Base-by-base conservation (phyloP, 202 grass and related monocot species). In the Brachypodium distachyon region DNA sequence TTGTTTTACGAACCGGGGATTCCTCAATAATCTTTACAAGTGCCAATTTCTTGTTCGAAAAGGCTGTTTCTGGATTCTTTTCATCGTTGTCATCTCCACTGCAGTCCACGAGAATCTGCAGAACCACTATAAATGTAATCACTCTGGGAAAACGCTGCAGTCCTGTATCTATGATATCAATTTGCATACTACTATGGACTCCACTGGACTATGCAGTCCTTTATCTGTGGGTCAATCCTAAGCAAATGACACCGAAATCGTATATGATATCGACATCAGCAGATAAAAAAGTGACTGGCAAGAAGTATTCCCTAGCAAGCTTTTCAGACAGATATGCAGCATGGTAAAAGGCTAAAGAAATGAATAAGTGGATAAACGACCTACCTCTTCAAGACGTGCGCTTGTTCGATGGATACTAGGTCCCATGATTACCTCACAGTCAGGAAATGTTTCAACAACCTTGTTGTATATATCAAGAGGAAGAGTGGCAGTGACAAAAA, bases 71-170 rank as follows among this genome's bases (percentile, higher is more conserved):
- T 28, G 94, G 86, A 81, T 83, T 97, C 83, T 82, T 94, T 73
- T 97, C 94, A 51, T 87, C 88, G 9, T 65, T 83, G 42, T 87
- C 90, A 62, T 82, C 68, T 47, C 94, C 94, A 80, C 94, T 97
- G 72, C 94, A 97, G 84, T 97, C 90, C 76, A 97, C 91, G 63
- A 97, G 86, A 81, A 97, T 83, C 94, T 97, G 88, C 68, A 82
- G 25, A 77, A 55, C 23, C 48, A 76, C 52, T 52, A 70, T 3
- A 77, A 28, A 22, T 41, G 34, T 83, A 49, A 68, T 36, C 12
- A 70, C 7, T 76, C 18, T 17, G 3, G 29, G 41, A 65, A 26
- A 80, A 32, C 22, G 69, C 9, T 10, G 25, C 5, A 7, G 55
- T n/a, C n/a, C n/a, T n/a, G n/a, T n/a, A n/a, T n/a, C n/a, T 46